Conservation (phyloP, 495 filamentous ascomycete species). For the Talaromyces wortmannii region DNA sequence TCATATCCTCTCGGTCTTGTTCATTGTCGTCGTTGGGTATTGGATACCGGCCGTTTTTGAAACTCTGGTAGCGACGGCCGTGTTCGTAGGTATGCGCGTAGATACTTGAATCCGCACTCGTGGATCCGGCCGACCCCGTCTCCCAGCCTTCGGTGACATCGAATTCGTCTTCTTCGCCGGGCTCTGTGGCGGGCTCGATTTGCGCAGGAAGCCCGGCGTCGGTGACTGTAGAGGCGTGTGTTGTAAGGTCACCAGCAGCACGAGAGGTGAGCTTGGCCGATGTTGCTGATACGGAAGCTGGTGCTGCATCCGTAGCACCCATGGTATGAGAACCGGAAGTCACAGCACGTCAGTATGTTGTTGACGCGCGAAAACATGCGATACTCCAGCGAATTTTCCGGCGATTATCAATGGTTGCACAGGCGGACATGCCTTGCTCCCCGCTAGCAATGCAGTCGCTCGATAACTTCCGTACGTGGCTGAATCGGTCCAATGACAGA, state of each 20-base stretch:
- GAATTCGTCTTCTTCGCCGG: slow-evolving; percentile 1
- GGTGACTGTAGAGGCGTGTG: neutral
- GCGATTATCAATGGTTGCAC: neutral
- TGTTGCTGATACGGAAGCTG: neutral
- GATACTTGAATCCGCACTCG: slow-evolving; percentile 4
- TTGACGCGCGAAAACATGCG: neutral
- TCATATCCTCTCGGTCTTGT: slow-evolving; percentile 56
- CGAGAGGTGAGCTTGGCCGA: neutral
- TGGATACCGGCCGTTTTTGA: slow-evolving; percentile 3
- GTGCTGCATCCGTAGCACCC: neutral
- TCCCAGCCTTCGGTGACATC: neutral
- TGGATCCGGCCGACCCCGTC: neutral
- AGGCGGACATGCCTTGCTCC: too few species aligned
- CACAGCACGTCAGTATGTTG: neutral
- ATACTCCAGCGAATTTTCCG: neutral
- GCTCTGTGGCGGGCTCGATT: neutral
- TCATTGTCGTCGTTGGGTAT: slow-evolving; percentile 25
- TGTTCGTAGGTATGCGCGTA: slow-evolving; percentile 4
- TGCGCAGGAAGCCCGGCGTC: neutral
- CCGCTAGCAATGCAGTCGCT: too few species aligned
- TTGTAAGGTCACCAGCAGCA: neutral
- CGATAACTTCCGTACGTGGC: too few species aligned
- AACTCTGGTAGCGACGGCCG: slow-evolving; percentile 8
- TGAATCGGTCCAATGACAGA: too few species aligned
- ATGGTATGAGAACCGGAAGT: neutral